Evolutionary conservation across 1,139 yeast species (phyloP), one percentile per base, ranked within the genome.

Genomic region (Protomyces inouyei): DNA sequence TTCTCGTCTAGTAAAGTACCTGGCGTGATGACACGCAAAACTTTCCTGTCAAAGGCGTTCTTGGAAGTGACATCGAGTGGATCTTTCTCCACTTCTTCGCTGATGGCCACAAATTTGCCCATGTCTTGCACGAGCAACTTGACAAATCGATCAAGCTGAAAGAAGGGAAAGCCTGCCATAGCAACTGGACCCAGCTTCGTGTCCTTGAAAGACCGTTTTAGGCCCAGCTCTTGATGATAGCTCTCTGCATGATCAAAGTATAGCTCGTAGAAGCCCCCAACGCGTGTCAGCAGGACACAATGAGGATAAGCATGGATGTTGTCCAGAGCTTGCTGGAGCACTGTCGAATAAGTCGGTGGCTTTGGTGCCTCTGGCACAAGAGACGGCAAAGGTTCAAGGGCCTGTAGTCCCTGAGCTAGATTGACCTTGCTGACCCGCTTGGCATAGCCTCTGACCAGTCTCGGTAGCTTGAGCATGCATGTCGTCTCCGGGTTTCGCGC

Each of bases 1-100:
- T 88, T 84, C 70, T 93, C 98, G 71, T 90, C 97, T 12, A 92
- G 82, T 60, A 93, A 81, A 0, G 98, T 93, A 0, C 99, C 98
- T 0, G 98, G 97, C 0, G 97, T 87, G 1, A 93, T 83, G 6
- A 92, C 84, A 55, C 98, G 79, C 3, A 91, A 82, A 0, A 95
- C 83, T 48, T 87, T 85, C 52, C 99, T 78, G 64, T 82, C 84
- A 51, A 85, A 82, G 32, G 52, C 18, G 52, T 59, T 59, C 28
- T 59, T 59, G 35, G 43, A 52, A 32, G 53, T 52, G 36, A 52
- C 45, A 32, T 59, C 57, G 4, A 52, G n/a, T 16, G 63, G 57
- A 67, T 75, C 76, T n/a, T 71, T 64, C 6, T 75, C 70, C 45
- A 65, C 25, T 55, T 68, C 52, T 66, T 91, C 95, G 21, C 90